A percentile compares a stretch with the other conserved stretches of the same genome.
These are phyloP conservation scores for Oleoguttula mirabilis DNA, from an alignment of 495 filamentous ascomycete species.

Conservation along the genomic window DNA sequence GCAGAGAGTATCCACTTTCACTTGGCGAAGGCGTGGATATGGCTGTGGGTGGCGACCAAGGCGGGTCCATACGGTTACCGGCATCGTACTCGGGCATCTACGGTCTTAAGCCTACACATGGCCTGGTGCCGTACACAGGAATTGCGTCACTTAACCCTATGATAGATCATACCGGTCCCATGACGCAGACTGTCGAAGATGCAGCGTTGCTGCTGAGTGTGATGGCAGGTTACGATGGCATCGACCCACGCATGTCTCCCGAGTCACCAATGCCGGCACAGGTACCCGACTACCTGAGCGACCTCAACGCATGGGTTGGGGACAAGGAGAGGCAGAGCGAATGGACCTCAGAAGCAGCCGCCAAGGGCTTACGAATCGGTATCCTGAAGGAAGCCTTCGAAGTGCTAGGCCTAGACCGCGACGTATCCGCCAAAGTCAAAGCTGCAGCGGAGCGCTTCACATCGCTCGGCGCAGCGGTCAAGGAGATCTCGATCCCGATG, in stretches of 20 bases:
- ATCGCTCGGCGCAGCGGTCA: slow-evolving; percentile 40
- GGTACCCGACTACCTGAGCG: slow-evolving; percentile 29
- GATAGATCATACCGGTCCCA: slow-evolving; percentile 29
- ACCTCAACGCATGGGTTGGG: slow-evolving; percentile 22
- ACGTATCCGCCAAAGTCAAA: slow-evolving; percentile 33
- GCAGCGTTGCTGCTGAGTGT: slow-evolving; percentile 39
- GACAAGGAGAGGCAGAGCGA: slow-evolving; percentile 32
- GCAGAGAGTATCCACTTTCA: slow-evolving; percentile 7
- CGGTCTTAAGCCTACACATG: slow-evolving; percentile 33
- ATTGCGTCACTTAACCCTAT: slow-evolving; percentile 26
- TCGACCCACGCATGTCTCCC: slow-evolving; percentile 33
- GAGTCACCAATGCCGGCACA: slow-evolving; percentile 8
- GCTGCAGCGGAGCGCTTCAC: slow-evolving; percentile 36
- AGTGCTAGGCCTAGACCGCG: slow-evolving; percentile 32
- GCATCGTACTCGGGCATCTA: slow-evolving; percentile 30
- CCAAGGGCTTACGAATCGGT: slow-evolving; percentile 30
- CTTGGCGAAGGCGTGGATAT: slow-evolving; percentile 38
- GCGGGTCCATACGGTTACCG: slow-evolving; percentile 49
- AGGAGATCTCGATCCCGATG: slow-evolving; percentile 41
- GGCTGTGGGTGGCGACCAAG: slow-evolving; percentile 48
- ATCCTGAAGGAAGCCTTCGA: slow-evolving; percentile 42
- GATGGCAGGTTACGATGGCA: slow-evolving; percentile 45
- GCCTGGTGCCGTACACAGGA: slow-evolving; percentile 27
- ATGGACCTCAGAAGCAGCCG: slow-evolving; percentile 17
- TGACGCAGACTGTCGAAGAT: slow-evolving; percentile 40